These are phyloP conservation scores for Syzygium oleosum DNA, from an alignment of 345 rosid genomes.

Conservation along the genomic window DNA sequence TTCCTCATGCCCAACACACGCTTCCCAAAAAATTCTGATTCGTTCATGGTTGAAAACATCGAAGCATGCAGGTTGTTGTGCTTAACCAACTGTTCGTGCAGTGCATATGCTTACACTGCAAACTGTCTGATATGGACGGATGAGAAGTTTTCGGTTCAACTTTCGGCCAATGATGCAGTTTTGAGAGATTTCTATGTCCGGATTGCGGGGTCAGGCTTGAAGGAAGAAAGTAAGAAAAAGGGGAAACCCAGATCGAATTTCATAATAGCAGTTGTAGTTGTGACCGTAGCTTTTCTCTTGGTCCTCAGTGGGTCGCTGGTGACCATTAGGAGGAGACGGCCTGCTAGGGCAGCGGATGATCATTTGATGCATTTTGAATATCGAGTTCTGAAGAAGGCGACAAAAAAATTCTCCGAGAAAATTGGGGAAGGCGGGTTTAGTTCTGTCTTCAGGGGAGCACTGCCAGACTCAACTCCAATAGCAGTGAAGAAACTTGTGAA, in stretches of 20 bases:
- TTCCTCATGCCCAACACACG: neutral
- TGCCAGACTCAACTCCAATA: neutral
- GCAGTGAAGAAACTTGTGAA: constrained; percentile 18
- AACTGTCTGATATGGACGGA: constrained; percentile 9
- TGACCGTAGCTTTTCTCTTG: neutral
- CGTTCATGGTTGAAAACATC: neutral
- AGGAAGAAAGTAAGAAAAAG: neutral
- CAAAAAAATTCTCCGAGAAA: constrained; percentile 6
- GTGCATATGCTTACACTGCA: constrained; percentile 11
- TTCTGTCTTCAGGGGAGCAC: constrained; percentile 9
- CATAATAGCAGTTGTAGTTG: neutral
- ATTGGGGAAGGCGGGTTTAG: constrained; percentile 27
- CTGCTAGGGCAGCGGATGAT: neutral
- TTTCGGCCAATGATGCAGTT: neutral
- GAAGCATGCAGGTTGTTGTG: constrained; percentile 10
- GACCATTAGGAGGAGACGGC: neutral
- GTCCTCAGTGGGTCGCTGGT: neutral
- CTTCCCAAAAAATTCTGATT: neutral
- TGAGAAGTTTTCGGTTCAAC: neutral
- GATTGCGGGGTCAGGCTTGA: neutral
- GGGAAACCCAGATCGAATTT: neutral
- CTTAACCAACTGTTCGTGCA: constrained; percentile 21
- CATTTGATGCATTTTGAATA: neutral
- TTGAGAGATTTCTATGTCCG: neutral
- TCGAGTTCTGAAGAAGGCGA: neutral